Conservation (phyloP, 495 filamentous ascomycete species). For the Podospora anserina region DNA sequence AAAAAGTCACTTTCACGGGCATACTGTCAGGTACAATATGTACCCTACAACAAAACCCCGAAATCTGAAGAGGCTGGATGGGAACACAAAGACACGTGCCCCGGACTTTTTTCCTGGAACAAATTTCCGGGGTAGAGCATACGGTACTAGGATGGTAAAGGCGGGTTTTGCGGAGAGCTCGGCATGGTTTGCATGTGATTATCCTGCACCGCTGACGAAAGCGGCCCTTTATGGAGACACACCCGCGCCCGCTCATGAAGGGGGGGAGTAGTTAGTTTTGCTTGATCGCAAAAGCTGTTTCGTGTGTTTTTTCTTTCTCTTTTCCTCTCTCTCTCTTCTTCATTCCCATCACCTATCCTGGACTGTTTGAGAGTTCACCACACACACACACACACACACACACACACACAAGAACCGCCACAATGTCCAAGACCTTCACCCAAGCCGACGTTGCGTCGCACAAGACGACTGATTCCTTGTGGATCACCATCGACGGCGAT, state of each 20-base stretch:
- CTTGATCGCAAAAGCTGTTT: background rate
- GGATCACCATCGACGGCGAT: conserved; percentile 90
- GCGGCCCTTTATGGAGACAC: conserved; percentile 21
- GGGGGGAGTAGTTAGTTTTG: background rate
- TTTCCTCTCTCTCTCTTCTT: conserved; percentile 7
- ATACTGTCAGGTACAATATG: conserved; percentile 6
- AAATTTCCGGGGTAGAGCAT: background rate
- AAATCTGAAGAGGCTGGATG: background rate
- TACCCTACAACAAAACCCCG: background rate
- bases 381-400: conserved; percentile 7
- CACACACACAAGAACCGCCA: conserved; percentile 26
- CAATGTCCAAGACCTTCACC: conserved; percentile 85
- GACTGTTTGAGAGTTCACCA: background rate
- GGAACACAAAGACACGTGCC: background rate
- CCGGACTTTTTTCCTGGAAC: conserved; percentile 10
- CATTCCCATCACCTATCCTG: background rate
- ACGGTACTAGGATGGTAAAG: background rate
- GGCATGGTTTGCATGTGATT: conserved; percentile 23
- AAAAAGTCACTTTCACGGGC: conserved; percentile 1
- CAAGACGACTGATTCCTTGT: conserved; percentile 80
- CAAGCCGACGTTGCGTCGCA: conserved; percentile 84
- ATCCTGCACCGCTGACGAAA: conserved; percentile 3
- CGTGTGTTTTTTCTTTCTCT: background rate
- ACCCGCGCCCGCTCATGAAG: background rate
- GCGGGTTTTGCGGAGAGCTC: background rate